These are phyloP conservation scores for Mrakia blollopis DNA, from an alignment of 768 basidiomycete species.

Conservation along the genomic window DNA sequence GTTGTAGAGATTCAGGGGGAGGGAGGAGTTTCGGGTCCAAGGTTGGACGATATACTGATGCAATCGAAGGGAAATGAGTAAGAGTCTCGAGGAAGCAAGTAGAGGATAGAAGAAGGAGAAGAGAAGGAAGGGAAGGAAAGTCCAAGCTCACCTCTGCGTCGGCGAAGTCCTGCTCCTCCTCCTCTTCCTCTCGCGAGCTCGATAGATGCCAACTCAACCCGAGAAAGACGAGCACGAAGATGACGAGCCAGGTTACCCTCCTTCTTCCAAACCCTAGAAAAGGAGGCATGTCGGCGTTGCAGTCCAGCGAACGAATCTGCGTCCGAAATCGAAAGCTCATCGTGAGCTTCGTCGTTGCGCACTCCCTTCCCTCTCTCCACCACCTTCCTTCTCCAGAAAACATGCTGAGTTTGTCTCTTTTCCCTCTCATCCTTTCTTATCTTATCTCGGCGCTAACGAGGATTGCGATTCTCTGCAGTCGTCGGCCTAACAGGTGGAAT, in stretches of 20 bases:
- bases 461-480: slow-evolving; percentile 52
- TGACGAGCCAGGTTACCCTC: not conserved
- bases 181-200: not conserved
- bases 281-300: not conserved
- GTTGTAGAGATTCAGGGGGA: not conserved
- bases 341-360: not conserved
- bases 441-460: not conserved
- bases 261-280: not conserved
- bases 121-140: not conserved
- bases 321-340: not conserved
- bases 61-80: not conserved
- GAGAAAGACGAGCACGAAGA: not conserved
- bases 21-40: not conserved
- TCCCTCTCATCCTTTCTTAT: not conserved
- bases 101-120: not conserved
- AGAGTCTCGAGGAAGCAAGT: not conserved
- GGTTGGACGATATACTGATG: not conserved
- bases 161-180: not conserved
- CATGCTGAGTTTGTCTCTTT: slow-evolving; percentile 8
- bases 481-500: slow-evolving; percentile 95
- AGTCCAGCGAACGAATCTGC: not conserved
- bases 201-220: not conserved
- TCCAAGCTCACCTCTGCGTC: not conserved
- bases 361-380: not conserved
- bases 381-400: not conserved